Evolutionary conservation across 495 filamentous ascomycete species (phyloP), one percentile per base, ranked within the genome.

Genomic region (Zalerion maritima): DNA sequence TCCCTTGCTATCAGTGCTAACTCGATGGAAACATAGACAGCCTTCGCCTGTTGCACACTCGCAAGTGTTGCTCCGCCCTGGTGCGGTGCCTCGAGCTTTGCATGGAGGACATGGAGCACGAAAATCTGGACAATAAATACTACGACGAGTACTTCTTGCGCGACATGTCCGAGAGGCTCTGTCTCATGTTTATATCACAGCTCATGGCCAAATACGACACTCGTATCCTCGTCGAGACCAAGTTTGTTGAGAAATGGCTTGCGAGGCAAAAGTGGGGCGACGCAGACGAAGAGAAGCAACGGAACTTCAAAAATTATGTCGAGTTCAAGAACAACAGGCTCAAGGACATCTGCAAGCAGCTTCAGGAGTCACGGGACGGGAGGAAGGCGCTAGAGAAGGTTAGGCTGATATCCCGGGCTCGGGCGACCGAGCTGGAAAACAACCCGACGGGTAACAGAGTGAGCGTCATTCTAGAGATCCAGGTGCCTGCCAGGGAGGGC

Each of bases 241-340:
- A 52, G 14, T 67, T 73, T 33, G 53, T 73, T 11, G 58, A 66
- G 28, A 64, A 57, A 28, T 73, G 68, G 68, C 49, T 73, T 4
- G 59, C 51, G 14, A 65, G 57, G 38, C 66, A 73, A 28, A 61
- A 60, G 10, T 70, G 68, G 63, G 68, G 68, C 4, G 36, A 42
- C 13, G 54, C 40, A 1, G 47, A 56, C 5, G 49, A 55, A 21
- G 56, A 60, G 31, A 50, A 57, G 15, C 49, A 46, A 18, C 44
- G 39, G 5, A 71, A 67, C 31, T 67, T 69, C 34, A 26, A 31
- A 11, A 44, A 46, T 16, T 65, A 64, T 28, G 37, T 51, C 43
- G 37, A 50, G 10, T 42, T 46, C 28, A 57, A 49, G 21, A 46
- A 45, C 17, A 64, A 66, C 36, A 49, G 57, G 6, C 54, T 71